Evolutionary conservation across 768 basidiomycete species (phyloP).

Genomic region (Boletellus emodensis): DNA sequence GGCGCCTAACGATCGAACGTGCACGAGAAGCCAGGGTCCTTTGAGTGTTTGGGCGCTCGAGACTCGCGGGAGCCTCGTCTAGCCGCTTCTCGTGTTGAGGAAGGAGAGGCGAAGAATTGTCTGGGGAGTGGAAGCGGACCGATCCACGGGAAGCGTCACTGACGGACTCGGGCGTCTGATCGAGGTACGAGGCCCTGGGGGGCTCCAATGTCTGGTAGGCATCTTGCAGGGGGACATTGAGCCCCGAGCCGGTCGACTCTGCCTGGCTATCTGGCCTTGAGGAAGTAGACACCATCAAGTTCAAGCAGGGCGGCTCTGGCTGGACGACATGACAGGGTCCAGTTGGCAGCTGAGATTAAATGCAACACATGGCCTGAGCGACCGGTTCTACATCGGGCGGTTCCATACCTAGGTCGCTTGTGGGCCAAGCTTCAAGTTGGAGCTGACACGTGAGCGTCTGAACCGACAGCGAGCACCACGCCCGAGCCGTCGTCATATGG

Average conservation of each 20-base stretch:
- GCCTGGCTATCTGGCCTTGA: constrained; percentile 19
- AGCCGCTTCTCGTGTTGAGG: constrained; percentile 16
- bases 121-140: constrained; percentile 12
- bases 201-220: constrained; percentile 4
- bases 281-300: constrained; percentile 8
- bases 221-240: constrained; percentile 10
- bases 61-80: constrained; percentile 1
- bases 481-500: no score
- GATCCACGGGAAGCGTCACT: constrained; percentile 23
- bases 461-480: no score
- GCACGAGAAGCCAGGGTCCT: constrained; percentile 5
- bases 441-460: no score
- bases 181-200: constrained; percentile 28
- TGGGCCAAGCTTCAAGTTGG: no score
- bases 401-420: no score
- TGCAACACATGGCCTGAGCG: no score
- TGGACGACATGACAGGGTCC: no score
- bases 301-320: not conserved
- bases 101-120: constrained; percentile 26
- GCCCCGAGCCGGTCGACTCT: constrained; percentile 8
- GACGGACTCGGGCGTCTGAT: constrained; percentile 15
- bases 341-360: not conserved
- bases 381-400: no score
- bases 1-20: constrained; percentile 19
- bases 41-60: not conserved